Conservation (phyloP, 2,329 filamentous ascomycete species). For the Thielaviopsis euricoi region DNA sequence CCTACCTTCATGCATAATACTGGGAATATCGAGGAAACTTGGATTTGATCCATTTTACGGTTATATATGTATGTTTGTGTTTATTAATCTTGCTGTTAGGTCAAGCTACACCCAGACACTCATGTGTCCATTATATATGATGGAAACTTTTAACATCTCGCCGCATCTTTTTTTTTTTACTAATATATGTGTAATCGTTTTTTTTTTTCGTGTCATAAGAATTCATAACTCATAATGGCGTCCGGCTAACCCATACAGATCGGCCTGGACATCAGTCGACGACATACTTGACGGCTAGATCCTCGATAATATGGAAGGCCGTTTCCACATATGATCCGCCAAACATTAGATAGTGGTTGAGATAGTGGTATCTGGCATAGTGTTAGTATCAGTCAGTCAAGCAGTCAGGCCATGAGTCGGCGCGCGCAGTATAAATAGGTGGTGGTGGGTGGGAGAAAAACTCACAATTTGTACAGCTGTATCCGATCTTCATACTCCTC, state of each 20-base stretch:
- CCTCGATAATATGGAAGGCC: constrained; percentile 65
- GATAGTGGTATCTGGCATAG: constrained; percentile 56
- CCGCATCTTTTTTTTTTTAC: background rate
- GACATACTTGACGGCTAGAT: constrained; percentile 56
- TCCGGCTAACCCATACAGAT: background rate
- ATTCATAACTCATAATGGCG: constrained; percentile 3
- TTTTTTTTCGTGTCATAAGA: constrained; percentile 4
- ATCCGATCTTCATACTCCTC: constrained; percentile 77
- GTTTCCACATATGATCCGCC: constrained; percentile 62
- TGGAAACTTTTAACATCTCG: background rate
- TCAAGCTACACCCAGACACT: background rate
- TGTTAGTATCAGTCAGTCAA: constrained; percentile 15
- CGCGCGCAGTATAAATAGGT: too few species aligned
- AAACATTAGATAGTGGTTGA: constrained; percentile 80
- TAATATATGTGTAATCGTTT: too few species aligned
- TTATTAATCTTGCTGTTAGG: background rate
- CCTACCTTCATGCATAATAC: too few species aligned
- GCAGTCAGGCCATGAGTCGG: too few species aligned
- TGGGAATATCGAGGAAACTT: too few species aligned
- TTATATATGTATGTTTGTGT: background rate
- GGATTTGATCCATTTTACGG: background rate
- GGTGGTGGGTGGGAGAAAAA: too few species aligned
- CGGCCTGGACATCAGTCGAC: constrained; percentile 1
- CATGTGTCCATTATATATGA: background rate
- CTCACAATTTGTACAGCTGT: constrained; percentile 64